A percentile compares a stretch with the other conserved stretches of the same genome.
These are phyloP conservation scores for Penicillium sp. DNA, from an alignment of 2,329 filamentous ascomycete genomes.

Conservation along the genomic window DNA sequence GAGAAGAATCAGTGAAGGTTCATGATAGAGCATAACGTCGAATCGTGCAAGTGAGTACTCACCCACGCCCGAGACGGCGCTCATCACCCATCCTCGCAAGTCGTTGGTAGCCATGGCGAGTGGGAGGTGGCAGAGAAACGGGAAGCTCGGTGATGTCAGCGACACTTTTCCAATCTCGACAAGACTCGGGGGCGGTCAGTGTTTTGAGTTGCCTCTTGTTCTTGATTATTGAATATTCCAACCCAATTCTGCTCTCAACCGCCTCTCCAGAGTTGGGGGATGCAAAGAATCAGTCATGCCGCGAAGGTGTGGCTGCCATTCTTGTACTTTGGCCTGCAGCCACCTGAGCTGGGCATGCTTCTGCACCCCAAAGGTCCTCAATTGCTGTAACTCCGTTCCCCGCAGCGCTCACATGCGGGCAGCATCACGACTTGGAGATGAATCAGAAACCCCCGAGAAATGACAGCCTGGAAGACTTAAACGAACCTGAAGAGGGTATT, in stretches of 20 bases:
- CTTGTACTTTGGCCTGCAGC: not conserved
- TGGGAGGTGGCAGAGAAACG: constrained; percentile 11
- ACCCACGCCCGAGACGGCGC: constrained; percentile 77
- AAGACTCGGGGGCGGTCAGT: constrained; percentile 19
- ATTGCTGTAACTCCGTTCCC: not conserved
- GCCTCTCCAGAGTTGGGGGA: not conserved
- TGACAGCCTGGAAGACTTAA: too few species aligned
- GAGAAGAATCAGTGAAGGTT: not conserved
- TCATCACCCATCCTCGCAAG: constrained; percentile 90
- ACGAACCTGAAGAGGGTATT: too few species aligned
- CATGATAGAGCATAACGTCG: not conserved
- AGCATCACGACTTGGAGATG: not conserved
- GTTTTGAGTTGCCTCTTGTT: not conserved
- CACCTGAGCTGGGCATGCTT: constrained; percentile 5
- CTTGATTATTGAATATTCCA: not conserved
- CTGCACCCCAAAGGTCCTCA: constrained; percentile 19
- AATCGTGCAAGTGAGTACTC: constrained; percentile 26
- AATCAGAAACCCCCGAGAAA: too few species aligned
- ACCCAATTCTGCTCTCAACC: not conserved
- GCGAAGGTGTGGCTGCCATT: not conserved
- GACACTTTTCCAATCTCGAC: not conserved
- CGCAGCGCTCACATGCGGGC: not conserved
- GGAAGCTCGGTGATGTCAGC: constrained; percentile 28
- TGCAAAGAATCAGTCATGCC: not conserved
- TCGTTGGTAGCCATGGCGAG: constrained; percentile 66